Evolutionary conservation across 2,329 filamentous ascomycete genomes (phyloP).

Genomic region (Pyrenochaeta sp.): DNA sequence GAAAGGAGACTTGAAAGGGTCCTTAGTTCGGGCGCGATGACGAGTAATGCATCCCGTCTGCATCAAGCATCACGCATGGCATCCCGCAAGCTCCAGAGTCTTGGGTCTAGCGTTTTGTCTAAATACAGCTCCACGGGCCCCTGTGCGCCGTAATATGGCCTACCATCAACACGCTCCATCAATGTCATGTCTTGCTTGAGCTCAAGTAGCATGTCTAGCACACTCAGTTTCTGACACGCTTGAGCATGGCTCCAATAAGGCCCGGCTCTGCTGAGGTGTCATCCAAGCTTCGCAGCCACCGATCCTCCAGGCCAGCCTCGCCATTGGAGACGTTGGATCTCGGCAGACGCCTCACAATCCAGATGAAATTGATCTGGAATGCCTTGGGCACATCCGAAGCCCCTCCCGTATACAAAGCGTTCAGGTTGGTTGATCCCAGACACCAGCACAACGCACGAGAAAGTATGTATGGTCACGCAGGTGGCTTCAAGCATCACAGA

Average conservation of each 20-base stretch:
- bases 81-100: conserved; percentile 26
- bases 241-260: not conserved
- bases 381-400: too few relatives aligned
- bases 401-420: too few relatives aligned
- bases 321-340: not conserved
- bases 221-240: conserved; percentile 2
- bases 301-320: not conserved
- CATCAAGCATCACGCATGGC: conserved; percentile 22
- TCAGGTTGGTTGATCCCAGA: too few relatives aligned
- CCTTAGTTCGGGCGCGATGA: conserved; percentile 24
- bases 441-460: too few relatives aligned
- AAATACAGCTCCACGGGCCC: conserved; percentile 17
- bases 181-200: conserved; percentile 3
- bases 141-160: conserved; percentile 19
- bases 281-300: conserved; percentile 3
- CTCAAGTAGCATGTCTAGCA: conserved; percentile 1
- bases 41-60: conserved; percentile 27
- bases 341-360: not conserved
- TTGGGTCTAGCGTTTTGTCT: conserved; percentile 19
- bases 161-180: not conserved
- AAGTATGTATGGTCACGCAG: conserved; percentile 47
- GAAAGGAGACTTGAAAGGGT: conserved; percentile 25
- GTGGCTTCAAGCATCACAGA: conserved; percentile 47
- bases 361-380: too few relatives aligned
- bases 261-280: not conserved